These are phyloP conservation scores for Komagataella phaffii DNA, from an alignment of 805 yeast genomes.

Conservation along the genomic window DNA sequence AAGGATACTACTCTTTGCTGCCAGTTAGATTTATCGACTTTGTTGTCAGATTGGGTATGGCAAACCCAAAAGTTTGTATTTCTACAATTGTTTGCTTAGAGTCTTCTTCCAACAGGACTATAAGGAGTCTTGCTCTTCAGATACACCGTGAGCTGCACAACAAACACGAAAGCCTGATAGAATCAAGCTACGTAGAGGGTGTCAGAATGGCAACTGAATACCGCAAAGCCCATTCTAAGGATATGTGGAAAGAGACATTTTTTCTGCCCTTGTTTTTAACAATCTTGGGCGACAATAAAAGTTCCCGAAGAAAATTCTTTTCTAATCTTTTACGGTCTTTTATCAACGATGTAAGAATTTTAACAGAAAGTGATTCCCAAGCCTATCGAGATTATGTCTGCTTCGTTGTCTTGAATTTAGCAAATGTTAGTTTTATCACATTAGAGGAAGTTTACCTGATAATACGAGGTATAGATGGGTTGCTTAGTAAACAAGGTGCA, in stretches of 20 bases:
- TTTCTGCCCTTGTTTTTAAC: conserved; percentile 27
- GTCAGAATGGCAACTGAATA: conserved; percentile 38
- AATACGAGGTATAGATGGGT: conserved; percentile 27
- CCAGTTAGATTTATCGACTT: conserved; percentile 43
- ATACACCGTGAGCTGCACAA: conserved; percentile 44
- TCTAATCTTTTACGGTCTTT: conserved; percentile 18
- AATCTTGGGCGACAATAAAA: conserved; percentile 25
- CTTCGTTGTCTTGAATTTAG: conserved; percentile 25
- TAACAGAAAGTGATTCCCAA: conserved; percentile 5
- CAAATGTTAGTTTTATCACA: conserved; percentile 22
- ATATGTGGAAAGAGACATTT: conserved; percentile 14
- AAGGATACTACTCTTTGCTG: conserved; percentile 29
- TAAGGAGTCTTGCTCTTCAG: conserved; percentile 33
- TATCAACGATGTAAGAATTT: conserved; percentile 13
- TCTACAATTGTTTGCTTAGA: conserved; percentile 62
- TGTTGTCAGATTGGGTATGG: conserved; percentile 52
- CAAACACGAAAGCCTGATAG: conserved; percentile 62
- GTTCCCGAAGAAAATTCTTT: conserved; percentile 28
- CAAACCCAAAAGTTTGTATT: conserved; percentile 59
- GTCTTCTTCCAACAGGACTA: conserved; percentile 29
- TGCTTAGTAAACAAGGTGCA: conserved; percentile 26
- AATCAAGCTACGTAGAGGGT: conserved; percentile 51
- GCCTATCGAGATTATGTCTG: conserved; percentile 15
- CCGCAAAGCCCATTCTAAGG: conserved; percentile 14
- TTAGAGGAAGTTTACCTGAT: conserved; percentile 39